Conservation (phyloP, 1,284 basidiomycete genomes). For the Ustilago trichophora region DNA sequence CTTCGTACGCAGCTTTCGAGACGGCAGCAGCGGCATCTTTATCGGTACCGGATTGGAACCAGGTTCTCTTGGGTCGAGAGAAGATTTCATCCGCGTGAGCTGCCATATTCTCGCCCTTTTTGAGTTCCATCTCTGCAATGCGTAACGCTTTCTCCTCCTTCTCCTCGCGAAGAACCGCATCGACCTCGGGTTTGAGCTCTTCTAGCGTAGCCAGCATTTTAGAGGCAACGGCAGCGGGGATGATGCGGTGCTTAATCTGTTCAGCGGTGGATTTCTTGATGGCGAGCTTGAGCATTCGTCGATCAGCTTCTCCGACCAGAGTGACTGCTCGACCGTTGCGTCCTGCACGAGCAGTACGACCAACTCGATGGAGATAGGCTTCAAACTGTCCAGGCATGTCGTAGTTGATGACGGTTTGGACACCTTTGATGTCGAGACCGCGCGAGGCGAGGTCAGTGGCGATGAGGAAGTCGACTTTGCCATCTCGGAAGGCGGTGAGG, state of each 20-base stretch:
- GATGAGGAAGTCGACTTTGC: constrained; percentile 81
- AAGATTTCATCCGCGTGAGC: constrained; percentile 95
- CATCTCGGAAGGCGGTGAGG: constrained; percentile 83
- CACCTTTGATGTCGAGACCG: constrained; percentile 97
- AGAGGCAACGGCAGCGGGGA: constrained; percentile 80
- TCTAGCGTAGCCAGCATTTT: constrained; percentile 79
- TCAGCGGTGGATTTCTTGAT: constrained; percentile 88
- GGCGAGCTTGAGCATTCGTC: constrained; percentile 94
- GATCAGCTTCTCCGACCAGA: constrained; percentile 92
- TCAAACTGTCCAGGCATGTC: constrained; percentile 97
- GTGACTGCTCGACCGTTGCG: constrained; percentile 77
- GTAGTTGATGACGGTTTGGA: constrained; percentile 94
- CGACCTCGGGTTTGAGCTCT: constrained; percentile 79
- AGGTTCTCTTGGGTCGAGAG: constrained; percentile 90
- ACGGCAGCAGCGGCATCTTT: constrained; percentile 70
- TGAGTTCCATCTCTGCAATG: constrained; percentile 90
- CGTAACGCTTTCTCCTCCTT: constrained; percentile 84
- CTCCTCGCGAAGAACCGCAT: constrained; percentile 86
- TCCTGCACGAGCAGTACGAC: constrained; percentile 66
- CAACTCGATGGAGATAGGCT: constrained; percentile 96
- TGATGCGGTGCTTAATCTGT: constrained; percentile 86
- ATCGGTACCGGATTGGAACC: constrained; percentile 93
- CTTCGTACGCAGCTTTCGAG: constrained; percentile 46
- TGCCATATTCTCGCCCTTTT: constrained; percentile 94
- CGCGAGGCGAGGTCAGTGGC: constrained; percentile 97